Percentiles rank a stretch among this genome's conserved stretches.
phyloP scores from a whole-genome alignment of 768 basidiomycete genomes.

The Sarcodon aspratus region DNA sequence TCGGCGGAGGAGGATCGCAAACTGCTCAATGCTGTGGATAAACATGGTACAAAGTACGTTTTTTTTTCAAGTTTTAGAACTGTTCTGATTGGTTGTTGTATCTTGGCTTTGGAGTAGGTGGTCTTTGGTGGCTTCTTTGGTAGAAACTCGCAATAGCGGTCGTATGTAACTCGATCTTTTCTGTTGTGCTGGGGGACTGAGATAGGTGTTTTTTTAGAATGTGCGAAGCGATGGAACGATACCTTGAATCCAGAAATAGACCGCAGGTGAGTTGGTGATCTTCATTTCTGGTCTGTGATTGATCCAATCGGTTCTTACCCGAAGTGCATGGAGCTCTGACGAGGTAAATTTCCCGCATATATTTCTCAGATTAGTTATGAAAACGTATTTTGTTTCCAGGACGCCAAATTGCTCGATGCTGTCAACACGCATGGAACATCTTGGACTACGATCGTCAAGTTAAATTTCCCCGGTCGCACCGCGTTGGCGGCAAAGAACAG shows the following conservation, averaged over 20 bases:
- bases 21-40: conserved; percentile 42
- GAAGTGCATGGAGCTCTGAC: conserved; percentile 38
- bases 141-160: conserved; percentile 46
- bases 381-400: conserved; percentile 21
- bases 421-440: conserved; percentile 46
- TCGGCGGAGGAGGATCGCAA: conserved; percentile 49
- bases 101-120: conserved; percentile 17
- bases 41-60: conserved; percentile 41
- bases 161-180: conserved; percentile 26
- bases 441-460: conserved; percentile 53
- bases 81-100: no score
- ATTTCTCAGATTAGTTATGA: not conserved
- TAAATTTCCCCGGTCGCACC: conserved; percentile 48
- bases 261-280: conserved; percentile 19
- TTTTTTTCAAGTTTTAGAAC: no score
- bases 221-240: conserved; percentile 53
- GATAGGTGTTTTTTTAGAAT: conserved; percentile 27
- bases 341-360: conserved; percentile 22
- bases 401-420: conserved; percentile 40
- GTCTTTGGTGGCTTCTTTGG: conserved; percentile 47
- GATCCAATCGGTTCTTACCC: not conserved
- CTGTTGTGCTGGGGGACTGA: not conserved
- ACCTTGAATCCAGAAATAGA: conserved; percentile 51
- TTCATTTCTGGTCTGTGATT: not conserved
- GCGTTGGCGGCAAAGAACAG: conserved; percentile 51